These are phyloP conservation scores for Micromonas commoda DNA, from an alignment of 139 green algal genomes.

Conservation along the genomic window DNA sequence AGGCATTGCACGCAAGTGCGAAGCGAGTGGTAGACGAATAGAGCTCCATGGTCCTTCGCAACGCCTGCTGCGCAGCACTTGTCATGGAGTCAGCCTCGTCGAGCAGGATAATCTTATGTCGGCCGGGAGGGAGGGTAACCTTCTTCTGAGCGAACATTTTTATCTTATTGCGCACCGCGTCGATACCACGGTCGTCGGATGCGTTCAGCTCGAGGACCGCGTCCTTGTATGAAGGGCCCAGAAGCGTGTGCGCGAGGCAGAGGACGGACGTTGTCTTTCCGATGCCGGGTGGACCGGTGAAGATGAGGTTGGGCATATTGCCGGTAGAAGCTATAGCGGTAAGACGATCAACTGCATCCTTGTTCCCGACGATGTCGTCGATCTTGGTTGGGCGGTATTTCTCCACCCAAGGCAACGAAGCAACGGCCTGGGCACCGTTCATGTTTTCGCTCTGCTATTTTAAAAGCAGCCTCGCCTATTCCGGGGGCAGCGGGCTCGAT, in stretches of 20 bases:
- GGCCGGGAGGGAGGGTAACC: conserved; percentile 81
- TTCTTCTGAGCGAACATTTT: conserved; percentile 99
- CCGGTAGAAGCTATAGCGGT: conserved; percentile 81
- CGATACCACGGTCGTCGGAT: conserved; percentile 94
- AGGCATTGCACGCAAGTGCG: conserved; percentile 92
- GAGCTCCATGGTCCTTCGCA: conserved; percentile 98
- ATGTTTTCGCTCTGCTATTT: too few species aligned
- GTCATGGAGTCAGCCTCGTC: conserved; percentile 99
- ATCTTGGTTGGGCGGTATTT: conserved; percentile 86
- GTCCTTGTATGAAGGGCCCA: conserved; percentile 78
- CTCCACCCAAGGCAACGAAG: conserved; percentile 80
- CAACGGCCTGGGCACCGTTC: too few species aligned
- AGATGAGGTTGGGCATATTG: conserved; percentile 96
- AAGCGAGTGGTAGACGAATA: conserved; percentile 92
- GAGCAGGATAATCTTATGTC: conserved; percentile 93
- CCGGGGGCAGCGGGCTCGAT: too few species aligned
- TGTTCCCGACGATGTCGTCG: conserved; percentile 90
- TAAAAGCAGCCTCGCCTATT: too few species aligned
- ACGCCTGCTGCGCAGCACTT: conserved; percentile 85
- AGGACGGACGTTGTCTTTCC: conserved; percentile 96
- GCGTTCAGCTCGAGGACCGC: conserved; percentile 96
- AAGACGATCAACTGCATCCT: conserved; percentile 83
- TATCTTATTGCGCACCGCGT: conserved; percentile 98
- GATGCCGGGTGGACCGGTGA: conserved; percentile 89
- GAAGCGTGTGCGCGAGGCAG: conserved; percentile 77